phyloP scores from a whole-genome alignment of 148 eudicot species.

The Simmondsia chinensis region DNA sequence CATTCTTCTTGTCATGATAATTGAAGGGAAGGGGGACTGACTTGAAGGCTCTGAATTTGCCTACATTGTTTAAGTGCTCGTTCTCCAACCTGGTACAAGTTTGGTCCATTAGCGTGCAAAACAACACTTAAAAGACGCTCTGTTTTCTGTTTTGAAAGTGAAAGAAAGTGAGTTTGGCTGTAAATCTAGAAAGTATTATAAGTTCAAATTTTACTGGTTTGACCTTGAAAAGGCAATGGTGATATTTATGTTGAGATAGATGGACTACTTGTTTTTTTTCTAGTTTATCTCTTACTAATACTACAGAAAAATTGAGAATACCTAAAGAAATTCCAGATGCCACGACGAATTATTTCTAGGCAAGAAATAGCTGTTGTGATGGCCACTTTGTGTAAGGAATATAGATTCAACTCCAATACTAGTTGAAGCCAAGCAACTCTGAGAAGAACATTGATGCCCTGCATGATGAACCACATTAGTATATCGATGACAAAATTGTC shows the following conservation, averaged over 20 bases:
- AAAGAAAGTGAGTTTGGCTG: too few species aligned
- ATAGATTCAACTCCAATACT: slow-evolving; percentile 41
- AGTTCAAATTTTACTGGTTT: too few species aligned
- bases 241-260: too few species aligned
- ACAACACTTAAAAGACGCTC: too few species aligned
- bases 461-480: slow-evolving; percentile 1
- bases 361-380: slow-evolving; percentile 43
- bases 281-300: neutral
- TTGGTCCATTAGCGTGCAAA: too few species aligned
- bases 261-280: too few species aligned
- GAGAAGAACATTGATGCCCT: slow-evolving; percentile 50
- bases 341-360: slow-evolving; percentile 80
- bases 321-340: slow-evolving; percentile 95
- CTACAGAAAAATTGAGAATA: slow-evolving; percentile 6
- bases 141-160: too few species aligned
- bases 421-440: slow-evolving; percentile 84
- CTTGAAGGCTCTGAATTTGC: slow-evolving; percentile 70
- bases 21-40: slow-evolving; percentile 74
- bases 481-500: too few species aligned
- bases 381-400: slow-evolving; percentile 32
- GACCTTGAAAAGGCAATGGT: too few species aligned
- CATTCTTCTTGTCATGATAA: slow-evolving; percentile 30
- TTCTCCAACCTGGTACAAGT: slow-evolving; percentile 66
- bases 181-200: too few species aligned
- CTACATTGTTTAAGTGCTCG: slow-evolving; percentile 83